Evolutionary conservation across 176 grass and related monocot species (phyloP), one percentile per base, ranked within the genome.

Genomic region (Coix lacrymajobi): DNA sequence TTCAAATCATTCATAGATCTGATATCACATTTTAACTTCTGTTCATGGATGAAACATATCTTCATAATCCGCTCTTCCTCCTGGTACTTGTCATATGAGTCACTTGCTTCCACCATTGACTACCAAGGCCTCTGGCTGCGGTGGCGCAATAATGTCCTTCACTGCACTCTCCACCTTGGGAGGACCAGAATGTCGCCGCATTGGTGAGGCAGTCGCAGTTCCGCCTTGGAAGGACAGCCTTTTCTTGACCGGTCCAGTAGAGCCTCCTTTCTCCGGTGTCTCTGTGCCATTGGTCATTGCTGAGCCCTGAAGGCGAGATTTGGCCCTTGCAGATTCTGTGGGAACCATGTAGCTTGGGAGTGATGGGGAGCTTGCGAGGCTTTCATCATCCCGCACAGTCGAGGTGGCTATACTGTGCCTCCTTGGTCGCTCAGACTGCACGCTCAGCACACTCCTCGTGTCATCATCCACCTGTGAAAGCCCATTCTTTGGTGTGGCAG

Each of bases 271-370:
- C 83, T 95, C 96, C 4, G 84, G 63, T 31, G 86, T 80, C 74
- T 98, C 90, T 58, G 48, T 25, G 6, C 61, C 87, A 40, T 92
- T 93, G 11, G 58, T 76, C 57, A 62, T 66, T 43, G 81, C 70
- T 3, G 91, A 82, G 13, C 76, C 85, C 64, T 94, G 92, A 6
- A 97, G 84, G 17, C 90, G 88, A 24, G 89, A 80, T 83, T 95
- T 98, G 10, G 92, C 90, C 81, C 85, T 95, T 54, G 90, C 96
- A 22, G 96, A 98, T 84, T 98, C 60, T 0, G 96, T 98, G 12
- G 96, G 88, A 24, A 85, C 92, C 96, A 98, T 98, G 79, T 95
- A 98, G 44, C 96, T 98, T 30, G 88, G 90, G 33, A 93, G 74
- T 1, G 86, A 83, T 2, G 90, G 84, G 67, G 96, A 97, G 74